phyloP scores from a whole-genome alignment of 2,329 filamentous ascomycete species.

The Zymoseptoria pseudotritici region DNA sequence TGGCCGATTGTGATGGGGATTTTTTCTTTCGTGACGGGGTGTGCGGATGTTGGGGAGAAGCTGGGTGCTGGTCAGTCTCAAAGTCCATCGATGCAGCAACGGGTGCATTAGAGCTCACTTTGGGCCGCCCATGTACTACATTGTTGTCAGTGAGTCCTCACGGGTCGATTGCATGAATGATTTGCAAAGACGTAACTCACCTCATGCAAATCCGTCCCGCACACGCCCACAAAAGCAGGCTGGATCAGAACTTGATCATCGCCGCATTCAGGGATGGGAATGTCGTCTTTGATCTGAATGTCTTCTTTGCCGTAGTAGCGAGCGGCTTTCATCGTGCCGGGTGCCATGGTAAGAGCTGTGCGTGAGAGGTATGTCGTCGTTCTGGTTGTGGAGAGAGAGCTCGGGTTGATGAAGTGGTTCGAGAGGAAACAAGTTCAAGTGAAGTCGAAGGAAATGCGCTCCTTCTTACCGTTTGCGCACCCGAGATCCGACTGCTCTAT shows the following conservation, averaged over 20 bases:
- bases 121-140: conserved; percentile 40
- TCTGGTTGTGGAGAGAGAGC: background rate
- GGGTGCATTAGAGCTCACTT: conserved; percentile 18
- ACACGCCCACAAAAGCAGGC: conserved; percentile 46
- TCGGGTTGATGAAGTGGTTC: background rate
- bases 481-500: background rate
- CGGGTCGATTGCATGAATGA: background rate
- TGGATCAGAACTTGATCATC: conserved; percentile 45
- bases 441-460: background rate
- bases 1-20: conserved; percentile 57
- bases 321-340: conserved; percentile 43
- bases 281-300: conserved; percentile 45
- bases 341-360: background rate
- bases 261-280: conserved; percentile 42
- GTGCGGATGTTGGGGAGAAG: conserved; percentile 46
- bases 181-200: conserved; percentile 38
- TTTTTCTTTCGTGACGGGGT: conserved; percentile 50
- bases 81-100: background rate
- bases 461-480: background rate
- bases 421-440: background rate
- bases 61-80: conserved; percentile 26
- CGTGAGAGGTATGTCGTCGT: background rate
- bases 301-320: conserved; percentile 51
- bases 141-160: conserved; percentile 14
- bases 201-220: conserved; percentile 34